These are phyloP conservation scores for Colletotrichum filicis DNA, from an alignment of 2,329 filamentous ascomycete species.

Conservation along the genomic window DNA sequence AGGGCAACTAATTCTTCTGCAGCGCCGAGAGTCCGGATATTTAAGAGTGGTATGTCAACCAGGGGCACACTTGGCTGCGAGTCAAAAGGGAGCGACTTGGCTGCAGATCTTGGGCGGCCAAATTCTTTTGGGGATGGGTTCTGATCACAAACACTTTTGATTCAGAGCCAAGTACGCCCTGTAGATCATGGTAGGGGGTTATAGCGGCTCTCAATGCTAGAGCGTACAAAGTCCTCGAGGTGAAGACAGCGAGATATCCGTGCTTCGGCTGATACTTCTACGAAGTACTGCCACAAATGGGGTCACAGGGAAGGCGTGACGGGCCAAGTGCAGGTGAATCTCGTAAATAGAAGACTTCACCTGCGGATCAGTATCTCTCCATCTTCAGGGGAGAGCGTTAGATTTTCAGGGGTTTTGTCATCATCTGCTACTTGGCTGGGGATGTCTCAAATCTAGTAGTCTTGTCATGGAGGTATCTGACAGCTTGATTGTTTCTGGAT, in stretches of 20 bases:
- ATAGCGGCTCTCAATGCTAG: not conserved
- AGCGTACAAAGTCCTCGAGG: too few relatives aligned
- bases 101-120: slow-evolving; percentile 16
- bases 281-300: not conserved
- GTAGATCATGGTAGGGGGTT: slow-evolving; percentile 17
- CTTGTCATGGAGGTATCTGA: not conserved
- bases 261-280: too few relatives aligned
- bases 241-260: too few relatives aligned
- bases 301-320: not conserved
- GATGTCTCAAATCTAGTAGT: slow-evolving; percentile 7
- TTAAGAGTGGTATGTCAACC: slow-evolving; percentile 28
- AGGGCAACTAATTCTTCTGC: slow-evolving; percentile 8
- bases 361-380: slow-evolving; percentile 8
- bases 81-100: slow-evolving; percentile 12
- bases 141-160: slow-evolving; percentile 23
- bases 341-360: not conserved
- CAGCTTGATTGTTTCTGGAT: not conserved
- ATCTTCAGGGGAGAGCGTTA: slow-evolving; percentile 8
- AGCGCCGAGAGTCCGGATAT: slow-evolving; percentile 26
- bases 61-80: slow-evolving; percentile 11
- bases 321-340: slow-evolving; percentile 1
- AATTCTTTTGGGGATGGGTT: slow-evolving; percentile 1
- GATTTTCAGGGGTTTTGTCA: not conserved
- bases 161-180: slow-evolving; percentile 21
- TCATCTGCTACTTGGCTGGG: slow-evolving; percentile 16